These are phyloP conservation scores for barley (Hordeum vulgare) DNA, from an alignment of 176 grass and related monocot species.

Conservation along the genomic window MorexV3_pseudomolecules_assembly NC_058519.1:649244273-649244772, in stretches of 20 bases:
- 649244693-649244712: background rate
- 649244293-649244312: constrained; percentile 88
- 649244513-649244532: background rate
- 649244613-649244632: background rate
- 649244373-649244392: constrained; percentile 74
- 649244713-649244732: background rate
- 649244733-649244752: background rate
- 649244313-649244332: constrained; percentile 96
- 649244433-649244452: background rate
- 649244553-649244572: background rate
- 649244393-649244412: constrained; percentile 98
- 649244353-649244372: constrained; percentile 90
- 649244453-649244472: background rate
- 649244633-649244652: background rate
- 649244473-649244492: background rate
- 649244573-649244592: background rate
- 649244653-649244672: background rate
- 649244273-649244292: constrained; percentile 89
- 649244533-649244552: background rate
- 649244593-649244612: background rate
- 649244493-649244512: background rate
- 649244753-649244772: background rate
- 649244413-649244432: constrained; percentile 16
- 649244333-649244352: constrained; percentile 85
- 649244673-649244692: background rate